These are phyloP conservation scores for Ophiostoma himal-ulmi DNA, from an alignment of 2,329 filamentous ascomycete genomes.

Conservation along the genomic window DNA sequence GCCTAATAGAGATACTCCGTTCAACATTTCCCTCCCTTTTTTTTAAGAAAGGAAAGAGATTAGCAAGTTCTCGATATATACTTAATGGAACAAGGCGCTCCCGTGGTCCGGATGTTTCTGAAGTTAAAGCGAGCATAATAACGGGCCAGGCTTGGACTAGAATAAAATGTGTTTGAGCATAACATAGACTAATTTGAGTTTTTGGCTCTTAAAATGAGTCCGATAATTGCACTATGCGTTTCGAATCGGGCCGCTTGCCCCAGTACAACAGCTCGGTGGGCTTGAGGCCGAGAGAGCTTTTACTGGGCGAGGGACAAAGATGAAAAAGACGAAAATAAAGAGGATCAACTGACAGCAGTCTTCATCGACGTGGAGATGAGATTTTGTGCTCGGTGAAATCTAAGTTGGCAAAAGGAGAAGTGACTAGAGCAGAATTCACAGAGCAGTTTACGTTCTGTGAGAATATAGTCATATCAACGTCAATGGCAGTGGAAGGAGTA, in stretches of 20 bases:
- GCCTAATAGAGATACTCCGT: not conserved
- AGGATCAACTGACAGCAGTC: not conserved
- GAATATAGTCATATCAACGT: too few relatives aligned
- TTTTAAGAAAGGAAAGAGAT: too few relatives aligned
- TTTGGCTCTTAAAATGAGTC: not conserved
- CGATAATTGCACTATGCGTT: not conserved
- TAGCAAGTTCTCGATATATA: not conserved
- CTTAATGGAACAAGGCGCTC: not conserved
- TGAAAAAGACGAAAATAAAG: not conserved
- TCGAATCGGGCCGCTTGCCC: constrained; percentile 22
- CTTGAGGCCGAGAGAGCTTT: not conserved
- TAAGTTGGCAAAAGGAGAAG: not conserved
- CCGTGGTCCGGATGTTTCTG: not conserved
- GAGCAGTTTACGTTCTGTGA: too few relatives aligned
- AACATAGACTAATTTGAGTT: not conserved
- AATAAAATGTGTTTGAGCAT: not conserved
- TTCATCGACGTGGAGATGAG: not conserved
- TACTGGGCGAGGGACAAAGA: not conserved
- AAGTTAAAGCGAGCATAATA: not conserved
- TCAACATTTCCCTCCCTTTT: not conserved
- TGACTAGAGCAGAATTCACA: not conserved
- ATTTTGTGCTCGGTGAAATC: not conserved
- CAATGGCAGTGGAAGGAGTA: too few relatives aligned
- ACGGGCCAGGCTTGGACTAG: not conserved
- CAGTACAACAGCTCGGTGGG: not conserved